Base-by-base conservation (phyloP, 176 grass and related monocot genomes). In the Carex littledalei region DNA sequence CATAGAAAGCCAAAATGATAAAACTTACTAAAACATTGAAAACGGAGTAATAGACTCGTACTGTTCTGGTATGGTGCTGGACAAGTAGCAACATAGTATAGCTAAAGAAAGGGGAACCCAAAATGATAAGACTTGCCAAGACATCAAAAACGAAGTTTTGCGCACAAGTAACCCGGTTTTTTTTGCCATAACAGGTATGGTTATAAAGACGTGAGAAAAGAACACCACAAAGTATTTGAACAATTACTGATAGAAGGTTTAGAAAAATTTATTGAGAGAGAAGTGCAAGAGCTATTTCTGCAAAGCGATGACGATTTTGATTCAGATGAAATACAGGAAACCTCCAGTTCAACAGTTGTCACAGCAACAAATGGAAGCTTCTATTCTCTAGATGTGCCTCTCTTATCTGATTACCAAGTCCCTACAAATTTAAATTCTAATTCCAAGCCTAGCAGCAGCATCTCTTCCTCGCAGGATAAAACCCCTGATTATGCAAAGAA, bases 131-230 rank as follows among this genome's bases (percentile, higher is more conserved):
- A 47, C 15, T 54, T 77, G 16, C 47, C 13, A 78, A 34, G 47
- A 49, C 18, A 21, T 74, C 3, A 50, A 31, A 56, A 32, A 49
- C 50, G 13, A 55, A 78, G 5, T 56, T 18, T 56, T 31, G 32
- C 2, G 21, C 71, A 78, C 32, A 18, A 39, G 21, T 6, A 55
- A 78, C 50, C 49, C 15, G 2, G 1, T 17, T 12, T 29, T 55
- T 31, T 31, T 76, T 78, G n/a, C 14, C 17, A 26, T 63, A 58
- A 53, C 74, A 95, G 95, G 86, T 98, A 98, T 3, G 93, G 95
- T n/a, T 98, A 95, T 87, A 98, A 98, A 88, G 96, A 95, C 60
- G 89, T 89, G 68, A 94, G 88, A 55, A 92, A 95, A 69, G 96
- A 95, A 67, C 67, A 91, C 76, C 89, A 95, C 26, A 85, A 70